Conservation (phyloP, 2,329 filamentous ascomycete genomes). For the Clarireedia monteithiana region DNA sequence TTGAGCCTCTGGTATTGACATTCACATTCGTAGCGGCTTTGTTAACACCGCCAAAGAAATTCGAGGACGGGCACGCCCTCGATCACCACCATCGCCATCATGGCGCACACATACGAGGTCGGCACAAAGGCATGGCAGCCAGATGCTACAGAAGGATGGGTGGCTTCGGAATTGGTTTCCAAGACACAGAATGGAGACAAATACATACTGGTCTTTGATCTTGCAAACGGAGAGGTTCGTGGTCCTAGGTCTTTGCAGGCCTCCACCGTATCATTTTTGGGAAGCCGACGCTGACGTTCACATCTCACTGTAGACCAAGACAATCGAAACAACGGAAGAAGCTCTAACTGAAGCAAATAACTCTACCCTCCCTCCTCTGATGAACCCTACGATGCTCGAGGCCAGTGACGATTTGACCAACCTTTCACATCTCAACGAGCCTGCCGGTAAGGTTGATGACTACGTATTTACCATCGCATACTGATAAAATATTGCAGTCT, state of each 20-base stretch:
- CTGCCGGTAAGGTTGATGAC: conserved; percentile 61
- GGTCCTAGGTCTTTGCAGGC: conserved; percentile 11
- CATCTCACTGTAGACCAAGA: conserved; percentile 54
- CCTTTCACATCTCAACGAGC: conserved; percentile 95
- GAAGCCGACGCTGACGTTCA: conserved; percentile 21
- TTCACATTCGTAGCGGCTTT: conserved; percentile 13
- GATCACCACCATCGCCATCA: conserved; percentile 33
- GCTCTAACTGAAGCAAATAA: conserved; percentile 72
- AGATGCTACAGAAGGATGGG: conserved; percentile 91
- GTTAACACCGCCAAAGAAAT: conserved; percentile 17
- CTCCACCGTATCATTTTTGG: background rate
- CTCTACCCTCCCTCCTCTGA: conserved; percentile 76
- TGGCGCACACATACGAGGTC: conserved; percentile 94
- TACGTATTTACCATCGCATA: background rate
- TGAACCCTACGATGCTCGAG: conserved; percentile 98
- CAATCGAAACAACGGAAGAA: conserved; percentile 66
- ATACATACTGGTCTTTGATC: conserved; percentile 76
- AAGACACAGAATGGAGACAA: conserved; percentile 81
- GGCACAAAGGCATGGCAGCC: conserved; percentile 98
- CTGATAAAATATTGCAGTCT: conserved; percentile 47
- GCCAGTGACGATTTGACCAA: conserved; percentile 97
- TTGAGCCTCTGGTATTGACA: conserved; percentile 12
- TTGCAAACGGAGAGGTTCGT: conserved; percentile 86
- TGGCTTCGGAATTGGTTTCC: conserved; percentile 87
- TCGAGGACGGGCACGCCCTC: conserved; percentile 13